Percentiles rank a stretch among this genome's conserved stretches.
phyloP scores from a whole-genome alignment of 441 rosid species.

The Isatis lusitanica region DNA sequence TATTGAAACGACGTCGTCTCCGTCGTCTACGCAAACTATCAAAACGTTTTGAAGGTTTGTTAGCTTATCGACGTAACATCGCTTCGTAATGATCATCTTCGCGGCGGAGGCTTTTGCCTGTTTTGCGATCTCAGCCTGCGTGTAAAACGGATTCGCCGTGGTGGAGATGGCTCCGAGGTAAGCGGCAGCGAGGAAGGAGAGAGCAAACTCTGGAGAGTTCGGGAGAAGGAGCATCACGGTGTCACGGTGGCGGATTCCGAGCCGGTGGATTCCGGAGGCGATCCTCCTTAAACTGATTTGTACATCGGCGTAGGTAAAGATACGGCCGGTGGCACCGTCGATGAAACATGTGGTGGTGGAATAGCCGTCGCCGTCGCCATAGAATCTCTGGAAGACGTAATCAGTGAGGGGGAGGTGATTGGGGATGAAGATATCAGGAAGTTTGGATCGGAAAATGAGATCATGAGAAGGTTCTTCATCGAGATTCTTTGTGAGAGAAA shows the following conservation, averaged over 20 bases:
- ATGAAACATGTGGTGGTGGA: constrained; percentile 40
- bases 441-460: constrained; percentile 47
- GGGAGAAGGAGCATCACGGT: constrained; percentile 49
- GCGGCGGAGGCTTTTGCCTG: constrained; percentile 45
- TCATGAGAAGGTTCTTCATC: constrained; percentile 35
- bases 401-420: constrained; percentile 49
- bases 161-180: constrained; percentile 44
- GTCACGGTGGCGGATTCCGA: constrained; percentile 42
- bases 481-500: neutral
- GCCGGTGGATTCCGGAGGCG: constrained; percentile 39
- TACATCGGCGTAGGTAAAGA: constrained; percentile 43
- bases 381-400: constrained; percentile 42
- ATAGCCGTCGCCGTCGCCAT: constrained; percentile 15
- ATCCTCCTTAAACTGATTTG: constrained; percentile 26
- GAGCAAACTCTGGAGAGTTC: constrained; percentile 45
- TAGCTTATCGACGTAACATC: constrained; percentile 36
- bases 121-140: constrained; percentile 42
- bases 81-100: constrained; percentile 44
- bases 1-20: constrained; percentile 20
- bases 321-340: constrained; percentile 40
- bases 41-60: constrained; percentile 23
- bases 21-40: constrained; percentile 29
- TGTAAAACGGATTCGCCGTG: constrained; percentile 51
- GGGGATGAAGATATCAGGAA: constrained; percentile 53
- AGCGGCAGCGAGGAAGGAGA: constrained; percentile 44